Evolutionary conservation across 768 basidiomycete genomes (phyloP).

Genomic region (Boletus vinaceobasis): DNA sequence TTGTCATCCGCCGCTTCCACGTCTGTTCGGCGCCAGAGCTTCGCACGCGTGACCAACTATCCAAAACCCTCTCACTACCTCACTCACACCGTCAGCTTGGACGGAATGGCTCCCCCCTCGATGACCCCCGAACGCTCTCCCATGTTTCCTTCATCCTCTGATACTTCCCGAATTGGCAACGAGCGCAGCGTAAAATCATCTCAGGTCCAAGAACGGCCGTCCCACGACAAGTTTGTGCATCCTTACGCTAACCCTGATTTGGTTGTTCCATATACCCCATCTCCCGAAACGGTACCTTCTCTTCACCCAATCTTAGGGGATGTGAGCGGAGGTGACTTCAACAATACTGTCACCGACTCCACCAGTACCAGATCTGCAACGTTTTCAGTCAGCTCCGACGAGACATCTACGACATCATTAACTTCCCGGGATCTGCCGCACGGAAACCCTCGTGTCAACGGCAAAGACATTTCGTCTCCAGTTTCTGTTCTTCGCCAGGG

Average conservation of each 20-base stretch:
- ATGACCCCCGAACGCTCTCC: slow-evolving; percentile 1
- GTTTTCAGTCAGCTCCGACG: slow-evolving; percentile 34
- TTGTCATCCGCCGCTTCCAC: slow-evolving; percentile 31
- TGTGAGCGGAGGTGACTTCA: slow-evolving; percentile 49
- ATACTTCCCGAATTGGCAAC: slow-evolving; percentile 3
- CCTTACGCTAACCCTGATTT: slow-evolving; percentile 83
- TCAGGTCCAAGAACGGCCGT: slow-evolving; percentile 33
- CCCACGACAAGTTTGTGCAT: slow-evolving; percentile 45
- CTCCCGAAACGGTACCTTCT: slow-evolving; percentile 26
- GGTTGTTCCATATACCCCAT: slow-evolving; percentile 38
- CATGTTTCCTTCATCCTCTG: slow-evolving; percentile 10
- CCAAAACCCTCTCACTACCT: slow-evolving; percentile 5
- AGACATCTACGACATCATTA: slow-evolving; percentile 31
- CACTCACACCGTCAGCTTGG: slow-evolving; percentile 9
- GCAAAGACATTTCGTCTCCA: slow-evolving; percentile 57
- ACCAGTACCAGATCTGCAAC: slow-evolving; percentile 37
- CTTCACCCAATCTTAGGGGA: slow-evolving; percentile 29
- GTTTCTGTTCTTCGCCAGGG: slow-evolving; percentile 38
- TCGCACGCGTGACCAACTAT: slow-evolving; percentile 30
- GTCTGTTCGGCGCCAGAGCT: slow-evolving; percentile 38
- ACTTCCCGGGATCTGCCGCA: slow-evolving; percentile 16
- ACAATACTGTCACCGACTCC: slow-evolving; percentile 47
- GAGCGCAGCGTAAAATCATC: slow-evolving; percentile 16
- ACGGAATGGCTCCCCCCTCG: slow-evolving; percentile 3
- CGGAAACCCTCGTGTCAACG: slow-evolving; percentile 33